A percentile compares a stretch with the other conserved stretches of the same genome.
Evolutionary conservation across 345 rosid genomes (phyloP).

Genomic region (Moricandia moricandioides): DNA sequence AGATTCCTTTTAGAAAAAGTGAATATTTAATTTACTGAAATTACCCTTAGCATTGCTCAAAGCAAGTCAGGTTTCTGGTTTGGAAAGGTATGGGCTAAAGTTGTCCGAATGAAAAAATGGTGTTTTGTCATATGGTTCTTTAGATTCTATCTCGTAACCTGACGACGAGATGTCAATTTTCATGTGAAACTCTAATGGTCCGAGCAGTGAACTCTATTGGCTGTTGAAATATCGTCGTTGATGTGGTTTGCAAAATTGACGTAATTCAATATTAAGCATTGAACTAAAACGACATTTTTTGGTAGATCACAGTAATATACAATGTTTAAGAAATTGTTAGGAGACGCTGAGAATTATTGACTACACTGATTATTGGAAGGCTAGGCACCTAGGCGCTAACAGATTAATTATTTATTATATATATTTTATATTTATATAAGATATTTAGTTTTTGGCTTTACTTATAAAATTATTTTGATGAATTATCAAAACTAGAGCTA

Average conservation of each 20-base stretch:
- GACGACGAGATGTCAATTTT: constrained; percentile 22
- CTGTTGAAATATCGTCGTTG: constrained; percentile 23
- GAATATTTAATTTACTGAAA: constrained; percentile 12
- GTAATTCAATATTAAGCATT: background rate
- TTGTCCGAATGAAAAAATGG: constrained; percentile 32
- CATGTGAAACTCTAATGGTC: constrained; percentile 26
- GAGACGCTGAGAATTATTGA: too few relatives aligned
- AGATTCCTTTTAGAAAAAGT: constrained; percentile 31
- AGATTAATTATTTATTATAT: too few relatives aligned
- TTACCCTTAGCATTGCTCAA: constrained; percentile 23
- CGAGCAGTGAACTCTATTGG: constrained; percentile 1
- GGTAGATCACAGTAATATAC: background rate
- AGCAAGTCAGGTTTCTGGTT: constrained; percentile 22
- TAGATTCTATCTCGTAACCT: constrained; percentile 28
- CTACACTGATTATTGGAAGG: too few relatives aligned
- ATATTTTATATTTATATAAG: too few relatives aligned
- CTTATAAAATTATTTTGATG: too few relatives aligned
- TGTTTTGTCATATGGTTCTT: constrained; percentile 31
- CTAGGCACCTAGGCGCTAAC: too few relatives aligned
- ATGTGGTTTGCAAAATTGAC: background rate
- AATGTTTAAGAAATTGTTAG: too few relatives aligned
- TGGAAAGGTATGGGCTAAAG: constrained; percentile 32
- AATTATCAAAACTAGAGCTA: too few relatives aligned
- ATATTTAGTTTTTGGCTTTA: too few relatives aligned
- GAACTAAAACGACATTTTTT: background rate